Evolutionary conservation across 768 basidiomycete genomes (phyloP), one percentile per base, ranked within the genome.

Genomic region (Calocera cornea): DNA sequence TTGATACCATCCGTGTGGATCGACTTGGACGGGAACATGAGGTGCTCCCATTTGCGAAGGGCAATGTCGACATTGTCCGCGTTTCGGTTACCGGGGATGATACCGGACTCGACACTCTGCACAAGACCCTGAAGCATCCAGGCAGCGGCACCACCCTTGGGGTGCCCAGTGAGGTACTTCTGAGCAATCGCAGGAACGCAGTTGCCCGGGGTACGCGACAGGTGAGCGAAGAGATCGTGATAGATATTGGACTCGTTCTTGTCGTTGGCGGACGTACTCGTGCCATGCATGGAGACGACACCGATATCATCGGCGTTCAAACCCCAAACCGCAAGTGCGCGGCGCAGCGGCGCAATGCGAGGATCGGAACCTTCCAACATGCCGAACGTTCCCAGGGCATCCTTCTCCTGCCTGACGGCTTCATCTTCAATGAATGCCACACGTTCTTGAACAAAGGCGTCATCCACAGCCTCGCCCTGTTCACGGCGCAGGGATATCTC

Each of bases 71-170:
- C 86, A 74, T 98, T 99, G 77, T 97, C 94, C 81, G 89, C 90
- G 76, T 95, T 97, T 71, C 92, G 86, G 76, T 98, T 98, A 44
- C 94, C 95, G 7, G 97, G 95, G 70, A 99, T 82, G 70, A 95
- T 83, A 65, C 95, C 97, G 50, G 86, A 86, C 70, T 81, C 82
- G 69, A 99, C 83, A 12, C 87, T 86, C 76, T 99, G 94, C 66
- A 93, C 78, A 66, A 98, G 82, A 71, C 97, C 97, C 72, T 87
- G 88, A 83, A 97, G 85, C 79, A 94, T 92, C 95, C 94, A 97
- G 1, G 94, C 90, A 66, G 95, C 95, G n/a, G 97, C 92, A 69
- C 95, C 97, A 77, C 97, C 97, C 82, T 99, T 99, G 12, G 95
- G 88, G 75, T 99, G 95, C 69, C 97, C 97, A 34, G 95, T 88